Conservation (phyloP, 2,329 filamentous ascomycete species). For the Neophaeococcomyces aloes region DNA sequence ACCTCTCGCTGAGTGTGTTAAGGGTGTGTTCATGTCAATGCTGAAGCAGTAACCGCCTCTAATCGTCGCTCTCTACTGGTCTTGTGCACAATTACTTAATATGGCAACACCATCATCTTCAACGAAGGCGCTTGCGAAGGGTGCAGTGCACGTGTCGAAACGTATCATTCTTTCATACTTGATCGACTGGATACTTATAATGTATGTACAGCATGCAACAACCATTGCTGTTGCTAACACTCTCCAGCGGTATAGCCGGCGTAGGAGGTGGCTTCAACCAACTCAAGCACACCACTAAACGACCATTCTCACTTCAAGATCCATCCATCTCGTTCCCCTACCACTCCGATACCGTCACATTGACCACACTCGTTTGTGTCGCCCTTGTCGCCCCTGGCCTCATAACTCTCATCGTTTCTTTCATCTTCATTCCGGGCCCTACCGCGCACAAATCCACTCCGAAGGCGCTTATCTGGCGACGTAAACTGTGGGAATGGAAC, state of each 20-base stretch:
- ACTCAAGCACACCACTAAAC: slow-evolving; percentile 39
- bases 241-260: slow-evolving; percentile 42
- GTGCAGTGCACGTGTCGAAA: slow-evolving; percentile 31
- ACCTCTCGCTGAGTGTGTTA: too few species aligned
- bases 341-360: slow-evolving; percentile 61
- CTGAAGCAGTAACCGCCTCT: background rate
- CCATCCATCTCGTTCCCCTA: slow-evolving; percentile 71
- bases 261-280: slow-evolving; percentile 51
- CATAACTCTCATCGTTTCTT: slow-evolving; percentile 57
- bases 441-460: slow-evolving; percentile 55
- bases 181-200: slow-evolving; percentile 59
- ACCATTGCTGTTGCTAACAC: background rate
- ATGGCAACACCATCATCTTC: slow-evolving; percentile 14
- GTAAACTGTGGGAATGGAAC: slow-evolving; percentile 87
- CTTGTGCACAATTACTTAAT: slow-evolving; percentile 17
- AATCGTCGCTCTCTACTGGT: slow-evolving; percentile 4
- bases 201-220: slow-evolving; percentile 34
- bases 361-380: slow-evolving; percentile 54
- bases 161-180: slow-evolving; percentile 55
- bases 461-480: slow-evolving; percentile 57
- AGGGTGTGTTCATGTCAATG: too few species aligned
- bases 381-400: slow-evolving; percentile 53
- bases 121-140: slow-evolving; percentile 11
- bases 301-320: slow-evolving; percentile 63
- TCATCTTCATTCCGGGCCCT: slow-evolving; percentile 61